phyloP scores from a whole-genome alignment of 352 stramenopile genomes.

The Phytophthora brassicae region DNA sequence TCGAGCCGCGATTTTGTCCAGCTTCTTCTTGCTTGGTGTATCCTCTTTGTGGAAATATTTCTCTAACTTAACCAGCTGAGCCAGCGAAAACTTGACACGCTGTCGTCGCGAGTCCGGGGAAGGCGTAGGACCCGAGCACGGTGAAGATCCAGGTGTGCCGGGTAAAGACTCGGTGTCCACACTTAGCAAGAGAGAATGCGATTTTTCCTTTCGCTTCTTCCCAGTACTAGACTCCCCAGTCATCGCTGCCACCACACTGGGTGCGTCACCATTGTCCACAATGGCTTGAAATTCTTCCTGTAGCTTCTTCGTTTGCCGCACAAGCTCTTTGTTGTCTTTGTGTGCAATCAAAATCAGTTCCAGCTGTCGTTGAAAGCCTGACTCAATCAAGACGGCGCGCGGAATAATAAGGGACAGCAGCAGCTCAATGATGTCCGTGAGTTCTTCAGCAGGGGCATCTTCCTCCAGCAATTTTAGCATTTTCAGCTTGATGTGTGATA shows the following conservation, averaged over 20 bases:
- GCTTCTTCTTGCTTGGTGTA: constrained; percentile 74
- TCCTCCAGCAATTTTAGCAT: constrained; percentile 86
- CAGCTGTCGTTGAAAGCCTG: constrained; percentile 70
- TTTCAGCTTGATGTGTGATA: constrained; percentile 83
- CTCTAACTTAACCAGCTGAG: constrained; percentile 79
- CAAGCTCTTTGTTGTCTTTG: constrained; percentile 87
- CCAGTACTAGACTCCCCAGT: constrained; percentile 14
- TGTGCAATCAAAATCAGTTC: constrained; percentile 77
- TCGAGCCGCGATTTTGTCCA: constrained; percentile 76
- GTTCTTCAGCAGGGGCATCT: constrained; percentile 70
- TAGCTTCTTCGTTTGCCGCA: constrained; percentile 79
- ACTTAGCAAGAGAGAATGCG: constrained; percentile 44
- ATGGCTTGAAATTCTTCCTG: constrained; percentile 81
- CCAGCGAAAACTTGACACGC: constrained; percentile 77
- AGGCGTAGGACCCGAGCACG: constrained; percentile 60
- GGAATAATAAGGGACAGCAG: constrained; percentile 80
- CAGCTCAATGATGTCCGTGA: constrained; percentile 84
- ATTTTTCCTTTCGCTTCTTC: constrained; percentile 58
- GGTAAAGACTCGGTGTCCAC: constrained; percentile 63
- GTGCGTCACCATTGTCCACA: constrained; percentile 50
- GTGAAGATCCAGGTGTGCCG: constrained; percentile 52
- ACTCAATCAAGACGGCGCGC: constrained; percentile 73
- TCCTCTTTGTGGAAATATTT: constrained; percentile 85
- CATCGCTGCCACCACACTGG: constrained; percentile 30
- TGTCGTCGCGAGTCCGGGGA: constrained; percentile 66